Percentiles rank a stretch among this genome's conserved stretches.
Evolutionary conservation across 2,329 filamentous ascomycete species (phyloP).

Genomic region (Colletotrichum tamarilloi): DNA sequence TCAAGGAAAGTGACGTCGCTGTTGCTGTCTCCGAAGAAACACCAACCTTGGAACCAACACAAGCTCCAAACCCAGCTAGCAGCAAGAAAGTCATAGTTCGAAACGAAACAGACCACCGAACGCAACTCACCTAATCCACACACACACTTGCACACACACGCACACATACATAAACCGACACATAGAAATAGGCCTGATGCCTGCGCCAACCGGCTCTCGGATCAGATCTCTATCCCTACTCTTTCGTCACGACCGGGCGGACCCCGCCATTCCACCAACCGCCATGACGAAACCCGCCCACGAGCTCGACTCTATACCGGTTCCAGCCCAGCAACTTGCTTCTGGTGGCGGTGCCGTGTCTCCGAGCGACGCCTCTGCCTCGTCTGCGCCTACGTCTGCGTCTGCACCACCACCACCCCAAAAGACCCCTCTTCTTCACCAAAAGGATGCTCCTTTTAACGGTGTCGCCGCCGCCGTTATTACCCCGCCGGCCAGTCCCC

Average conservation of each 20-base stretch:
- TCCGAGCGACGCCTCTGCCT: not conserved
- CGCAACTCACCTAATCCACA: not conserved
- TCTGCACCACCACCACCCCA: not conserved
- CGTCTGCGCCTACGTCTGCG: slow-evolving; percentile 7
- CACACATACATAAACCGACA: not conserved
- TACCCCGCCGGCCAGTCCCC: slow-evolving; percentile 33
- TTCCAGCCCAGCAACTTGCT: not conserved
- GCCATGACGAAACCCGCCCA: slow-evolving; percentile 31
- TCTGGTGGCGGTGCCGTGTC: not conserved
- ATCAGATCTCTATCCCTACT: slow-evolving; percentile 23
- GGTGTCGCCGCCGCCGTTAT: slow-evolving; percentile 10
- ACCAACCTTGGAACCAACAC: too few relatives aligned
- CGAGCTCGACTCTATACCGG: not conserved
- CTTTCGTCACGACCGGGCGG: slow-evolving; percentile 21
- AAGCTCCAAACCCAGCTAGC: not conserved
- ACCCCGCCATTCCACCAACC: slow-evolving; percentile 11
- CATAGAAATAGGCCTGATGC: slow-evolving; percentile 17
- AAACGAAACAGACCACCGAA: not conserved
- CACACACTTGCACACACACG: not conserved
- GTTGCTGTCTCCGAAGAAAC: not conserved
- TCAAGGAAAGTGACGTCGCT: not conserved
- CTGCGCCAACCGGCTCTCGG: slow-evolving; percentile 27
- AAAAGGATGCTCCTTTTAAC: slow-evolving; percentile 8
- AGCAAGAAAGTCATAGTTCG: not conserved
- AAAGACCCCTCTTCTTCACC: slow-evolving; percentile 21